These are phyloP conservation scores for Xylariaceae sp. DNA, from an alignment of 2,329 filamentous ascomycete genomes.

Conservation along the genomic window DNA sequence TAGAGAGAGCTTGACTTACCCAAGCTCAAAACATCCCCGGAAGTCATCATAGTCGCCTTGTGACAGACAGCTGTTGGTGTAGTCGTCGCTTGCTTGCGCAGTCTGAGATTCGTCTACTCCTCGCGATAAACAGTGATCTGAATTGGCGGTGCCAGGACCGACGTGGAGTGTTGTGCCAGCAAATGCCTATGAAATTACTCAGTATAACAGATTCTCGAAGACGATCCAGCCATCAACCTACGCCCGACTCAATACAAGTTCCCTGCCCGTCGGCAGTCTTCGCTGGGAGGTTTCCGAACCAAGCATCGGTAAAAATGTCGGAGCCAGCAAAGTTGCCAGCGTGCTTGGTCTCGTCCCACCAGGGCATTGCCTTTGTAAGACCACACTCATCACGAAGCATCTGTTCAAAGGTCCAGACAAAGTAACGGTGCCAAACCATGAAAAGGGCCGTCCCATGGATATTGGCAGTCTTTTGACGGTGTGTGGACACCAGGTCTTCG, in stretches of 20 bases:
- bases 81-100: conserved; percentile 28
- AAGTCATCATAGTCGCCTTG: conserved; percentile 31
- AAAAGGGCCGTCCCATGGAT: conserved; percentile 28
- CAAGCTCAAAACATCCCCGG: conserved; percentile 32
- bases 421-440: conserved; percentile 41
- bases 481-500: conserved; percentile 38
- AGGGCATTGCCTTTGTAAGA: conserved; percentile 36
- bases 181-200: conserved; percentile 25
- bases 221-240: conserved; percentile 16
- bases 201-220: not conserved
- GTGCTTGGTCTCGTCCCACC: conserved; percentile 41
- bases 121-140: conserved; percentile 33
- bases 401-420: conserved; percentile 35
- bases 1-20: conserved; percentile 24
- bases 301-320: conserved; percentile 30
- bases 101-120: conserved; percentile 34
- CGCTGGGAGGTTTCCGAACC: conserved; percentile 29
- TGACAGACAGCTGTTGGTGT: conserved; percentile 33
- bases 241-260: conserved; percentile 34
- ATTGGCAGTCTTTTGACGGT: conserved; percentile 35
- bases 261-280: conserved; percentile 29
- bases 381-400: conserved; percentile 39
- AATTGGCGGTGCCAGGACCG: conserved; percentile 28
- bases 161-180: conserved; percentile 29
- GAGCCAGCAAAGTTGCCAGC: conserved; percentile 32